Evolutionary conservation across 495 filamentous ascomycete species (phyloP), one percentile per base, ranked within the genome.

Genomic region (Podospora bellae-mahoneyi): DNA sequence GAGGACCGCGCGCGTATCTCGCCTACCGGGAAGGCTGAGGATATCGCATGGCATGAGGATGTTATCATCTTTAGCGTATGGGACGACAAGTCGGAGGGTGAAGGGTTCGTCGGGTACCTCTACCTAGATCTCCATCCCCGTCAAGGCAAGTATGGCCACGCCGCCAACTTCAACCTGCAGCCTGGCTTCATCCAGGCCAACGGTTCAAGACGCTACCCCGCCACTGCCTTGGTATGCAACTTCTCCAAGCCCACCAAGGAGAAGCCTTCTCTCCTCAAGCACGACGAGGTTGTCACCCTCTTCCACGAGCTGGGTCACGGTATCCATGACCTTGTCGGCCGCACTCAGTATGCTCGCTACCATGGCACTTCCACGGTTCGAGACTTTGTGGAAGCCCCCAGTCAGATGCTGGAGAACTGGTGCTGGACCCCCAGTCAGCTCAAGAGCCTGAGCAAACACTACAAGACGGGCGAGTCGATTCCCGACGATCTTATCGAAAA

Each of bases 131-230:
- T 89, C 4, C 86, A 88, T 64, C 87, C 87, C 16, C 80, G 87
- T 19, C 81, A 78, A 60, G 87, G 87, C 64, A 89, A 89, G 72
- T 89, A 89, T 73, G 84, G 85, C 32, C 89, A 91, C 69, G 89
- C 89, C 1, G 91, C 90, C 75, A 93, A 93, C 81, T 92, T 93
- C 81, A 90, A 87, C 74, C 77, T 92, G 9, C 89, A 91, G 78
- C 90, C 90, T 1, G 87, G 87, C 58, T 89, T 82, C 73, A 62
- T 80, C 19, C 77, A 79, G 64, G 77, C 82, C 59, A 79, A 88
- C 60, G 86, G 85, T 34, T 84, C 82, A 39, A 80, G 87, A 28
- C 83, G 79, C 39, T 88, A 88, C 70, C 87, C 87, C 23, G 84
- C 87, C 26, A 88, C 86, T 1, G 85, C 87, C 2, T 78, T 89